Base-by-base conservation (phyloP, 148 eudicot species). In the Limonium bicolor region DNA sequence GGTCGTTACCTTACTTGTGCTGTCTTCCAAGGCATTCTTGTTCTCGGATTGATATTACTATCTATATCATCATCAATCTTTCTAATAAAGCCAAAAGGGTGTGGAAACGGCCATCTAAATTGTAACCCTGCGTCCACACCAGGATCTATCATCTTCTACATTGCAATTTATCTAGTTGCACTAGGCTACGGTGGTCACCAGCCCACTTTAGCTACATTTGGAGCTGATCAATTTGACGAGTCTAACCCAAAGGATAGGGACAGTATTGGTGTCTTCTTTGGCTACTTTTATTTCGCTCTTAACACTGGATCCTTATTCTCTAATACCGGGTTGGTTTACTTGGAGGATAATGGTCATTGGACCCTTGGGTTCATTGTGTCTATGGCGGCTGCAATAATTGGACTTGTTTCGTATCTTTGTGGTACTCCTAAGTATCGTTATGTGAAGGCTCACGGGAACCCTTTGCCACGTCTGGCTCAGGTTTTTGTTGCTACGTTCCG, bases 151-250 rank as follows among this genome's bases (percentile, higher is more conserved):
- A 15, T 76, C 3, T 90, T 90, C 51, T 84, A 84, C 60, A 25
- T 76, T 24, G 68, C 99, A 2, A 76, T 80, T 14, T 90, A 90
- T 56, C 40, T 90, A 36, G 88, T 85, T 17, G 99, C 99, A 14
- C 67, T 90, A 12, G 99, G 99, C 8, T 90, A 90, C 27, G 99
- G 99, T 6, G 99, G 99, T 2, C 88, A 90, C 56, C 99, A 90
- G 35, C 99, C 99, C 16, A 76, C 88, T 4, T 3, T 82, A 20
- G 99, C 95, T 11, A 90, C 99, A 22, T 76, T 90, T 13, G 99
- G 99, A 15, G 70, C 93, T 5, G 99, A 90, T 68, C 99, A 90
- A 41, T 90, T 90, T 17, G 80, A 73, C 16, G 84, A 72, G 13
- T 18, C 49, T 8, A 38, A 62, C 13, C 61, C 72, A 0, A 65